Conservation (phyloP, 805 yeast species). For the Tetrapisispora pingtungensis region DNA sequence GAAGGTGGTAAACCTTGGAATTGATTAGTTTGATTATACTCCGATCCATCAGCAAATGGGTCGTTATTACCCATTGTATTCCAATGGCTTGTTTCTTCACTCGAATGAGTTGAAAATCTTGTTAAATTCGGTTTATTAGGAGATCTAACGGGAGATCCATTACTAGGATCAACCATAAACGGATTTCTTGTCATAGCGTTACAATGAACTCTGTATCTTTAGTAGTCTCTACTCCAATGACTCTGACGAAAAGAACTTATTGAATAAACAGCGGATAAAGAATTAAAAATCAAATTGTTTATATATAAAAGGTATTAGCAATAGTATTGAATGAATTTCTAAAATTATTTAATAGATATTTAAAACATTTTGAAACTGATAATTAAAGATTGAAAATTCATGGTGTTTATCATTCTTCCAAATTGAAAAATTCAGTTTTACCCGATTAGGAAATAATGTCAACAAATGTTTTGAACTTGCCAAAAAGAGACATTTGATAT, state of each 20-base stretch:
- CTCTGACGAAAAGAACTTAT: too few relatives aligned
- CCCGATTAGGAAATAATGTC: slow-evolving; percentile 1
- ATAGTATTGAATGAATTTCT: too few relatives aligned
- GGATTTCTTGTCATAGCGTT: slow-evolving; percentile 26
- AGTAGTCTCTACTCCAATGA: too few relatives aligned
- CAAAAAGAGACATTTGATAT: background rate
- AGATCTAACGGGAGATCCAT: slow-evolving; percentile 23
- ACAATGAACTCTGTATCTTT: background rate
- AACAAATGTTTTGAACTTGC: background rate
- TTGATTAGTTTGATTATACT: slow-evolving; percentile 19
- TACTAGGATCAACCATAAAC: slow-evolving; percentile 25
- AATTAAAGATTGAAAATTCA: too few relatives aligned
- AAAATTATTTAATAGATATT: too few relatives aligned
- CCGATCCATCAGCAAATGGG: slow-evolving; percentile 11
- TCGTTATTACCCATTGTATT: slow-evolving; percentile 1
- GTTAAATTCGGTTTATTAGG: slow-evolving; percentile 20
- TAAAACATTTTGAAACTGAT: too few relatives aligned
- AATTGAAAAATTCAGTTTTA: background rate
- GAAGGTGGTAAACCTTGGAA: slow-evolving; percentile 31
- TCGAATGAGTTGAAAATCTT: slow-evolving; percentile 10
- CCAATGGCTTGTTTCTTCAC: slow-evolving; percentile 1
- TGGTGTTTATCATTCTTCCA: background rate
- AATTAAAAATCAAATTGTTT: too few relatives aligned
- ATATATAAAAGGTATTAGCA: too few relatives aligned
- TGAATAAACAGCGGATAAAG: too few relatives aligned